Conservation (phyloP, 2,329 filamentous ascomycete genomes). For the Penicillium verrucosum region DNA sequence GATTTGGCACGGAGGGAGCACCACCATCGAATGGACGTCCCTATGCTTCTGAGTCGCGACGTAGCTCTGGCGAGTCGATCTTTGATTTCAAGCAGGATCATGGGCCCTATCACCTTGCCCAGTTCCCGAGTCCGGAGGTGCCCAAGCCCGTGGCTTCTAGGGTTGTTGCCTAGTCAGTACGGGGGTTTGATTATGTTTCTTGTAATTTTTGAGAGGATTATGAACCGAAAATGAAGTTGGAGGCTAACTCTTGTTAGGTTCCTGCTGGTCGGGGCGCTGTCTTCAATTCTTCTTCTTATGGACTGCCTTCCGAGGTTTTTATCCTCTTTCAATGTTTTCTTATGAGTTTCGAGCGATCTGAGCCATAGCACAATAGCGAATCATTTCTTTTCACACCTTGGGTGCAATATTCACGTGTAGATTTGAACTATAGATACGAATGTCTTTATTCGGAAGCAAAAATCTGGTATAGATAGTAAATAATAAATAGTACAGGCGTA, state of each 20-base stretch:
- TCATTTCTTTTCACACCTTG: neutral
- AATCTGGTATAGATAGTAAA: neutral
- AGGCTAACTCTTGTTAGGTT: neutral
- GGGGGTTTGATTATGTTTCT: neutral
- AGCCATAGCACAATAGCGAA: neutral
- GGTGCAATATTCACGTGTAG: too few relatives aligned
- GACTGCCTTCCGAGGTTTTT: neutral
- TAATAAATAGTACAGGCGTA: neutral
- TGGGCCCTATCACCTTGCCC: slow-evolving; percentile 4
- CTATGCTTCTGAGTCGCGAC: neutral
- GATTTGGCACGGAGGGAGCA: neutral
- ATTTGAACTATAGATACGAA: too few relatives aligned
- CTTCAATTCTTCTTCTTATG: neutral
- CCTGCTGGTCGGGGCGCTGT: slow-evolving; percentile 1
- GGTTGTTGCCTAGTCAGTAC: neutral
- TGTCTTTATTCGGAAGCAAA: neutral
- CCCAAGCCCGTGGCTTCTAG: neutral
- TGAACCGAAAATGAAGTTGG: too few relatives aligned
- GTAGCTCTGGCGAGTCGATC: neutral
- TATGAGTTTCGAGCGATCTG: slow-evolving; percentile 4
- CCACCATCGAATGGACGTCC: neutral
- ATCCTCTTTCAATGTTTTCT: neutral
- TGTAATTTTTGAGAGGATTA: neutral
- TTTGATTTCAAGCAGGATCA: slow-evolving; percentile 10
- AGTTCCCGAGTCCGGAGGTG: neutral